A percentile compares a stretch with the other conserved stretches of the same genome.
Conservation (phyloP, 495 filamentous ascomycete species). For the Aspergillus baeticus region DNA sequence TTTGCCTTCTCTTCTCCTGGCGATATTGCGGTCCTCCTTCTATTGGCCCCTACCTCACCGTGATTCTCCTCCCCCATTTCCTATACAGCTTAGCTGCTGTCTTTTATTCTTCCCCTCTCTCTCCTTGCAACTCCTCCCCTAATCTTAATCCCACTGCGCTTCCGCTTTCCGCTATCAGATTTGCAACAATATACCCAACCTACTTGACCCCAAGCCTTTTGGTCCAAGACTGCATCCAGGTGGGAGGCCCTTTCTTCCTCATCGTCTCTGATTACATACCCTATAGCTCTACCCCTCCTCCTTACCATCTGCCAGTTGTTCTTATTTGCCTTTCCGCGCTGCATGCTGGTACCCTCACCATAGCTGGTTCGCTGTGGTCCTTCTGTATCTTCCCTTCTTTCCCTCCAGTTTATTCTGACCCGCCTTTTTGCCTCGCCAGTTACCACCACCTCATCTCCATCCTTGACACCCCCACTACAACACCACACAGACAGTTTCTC, state of each 20-base stretch:
- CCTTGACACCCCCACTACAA: background rate
- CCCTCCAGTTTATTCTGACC: constrained; percentile 4
- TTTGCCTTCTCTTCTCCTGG: background rate
- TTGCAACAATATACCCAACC: constrained; percentile 12
- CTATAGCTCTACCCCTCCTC: constrained; percentile 8
- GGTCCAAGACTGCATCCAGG: constrained; percentile 6
- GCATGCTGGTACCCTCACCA: constrained; percentile 6
- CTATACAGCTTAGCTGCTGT: constrained; percentile 1
- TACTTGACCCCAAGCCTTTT: constrained; percentile 6
- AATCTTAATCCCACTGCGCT: constrained; percentile 7
- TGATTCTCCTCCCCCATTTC: background rate
- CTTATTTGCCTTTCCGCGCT: constrained; percentile 6
- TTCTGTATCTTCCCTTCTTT: constrained; percentile 5
- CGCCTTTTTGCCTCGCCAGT: constrained; percentile 3
- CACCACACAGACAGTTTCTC: background rate
- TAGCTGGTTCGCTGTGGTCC: background rate
- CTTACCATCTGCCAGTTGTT: constrained; percentile 8
- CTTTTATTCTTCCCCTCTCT: constrained; percentile 11
- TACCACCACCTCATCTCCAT: constrained; percentile 2
- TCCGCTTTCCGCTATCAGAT: constrained; percentile 8
- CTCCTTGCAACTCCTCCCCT: background rate
- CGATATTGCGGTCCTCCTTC: background rate
- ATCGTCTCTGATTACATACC: constrained; percentile 8
- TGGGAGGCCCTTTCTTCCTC: constrained; percentile 12
- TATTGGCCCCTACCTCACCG: background rate